phyloP scores from a whole-genome alignment of 2,329 filamentous ascomycete genomes.

The Verticillium tricorpus region DNA sequence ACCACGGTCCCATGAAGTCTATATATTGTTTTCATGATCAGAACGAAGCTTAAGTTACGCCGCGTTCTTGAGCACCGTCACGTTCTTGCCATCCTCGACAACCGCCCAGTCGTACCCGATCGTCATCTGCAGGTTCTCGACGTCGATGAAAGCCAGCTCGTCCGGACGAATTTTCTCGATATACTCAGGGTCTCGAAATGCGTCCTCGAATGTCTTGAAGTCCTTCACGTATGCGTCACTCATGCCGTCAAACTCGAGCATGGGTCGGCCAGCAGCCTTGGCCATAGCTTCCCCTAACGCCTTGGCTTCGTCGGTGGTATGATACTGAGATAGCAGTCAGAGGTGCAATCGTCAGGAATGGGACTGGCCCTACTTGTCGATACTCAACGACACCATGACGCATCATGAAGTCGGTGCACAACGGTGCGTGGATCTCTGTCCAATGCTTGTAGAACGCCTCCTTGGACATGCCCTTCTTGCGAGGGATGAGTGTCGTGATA shows the following conservation, averaged over 20 bases:
- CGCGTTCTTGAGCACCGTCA: neutral
- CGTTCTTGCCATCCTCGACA: neutral
- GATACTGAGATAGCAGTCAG: neutral
- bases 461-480: neutral
- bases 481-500: neutral
- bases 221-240: neutral
- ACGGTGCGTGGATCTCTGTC: neutral
- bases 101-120: neutral
- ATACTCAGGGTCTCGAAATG: neutral
- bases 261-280: neutral
- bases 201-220: neutral
- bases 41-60: neutral
- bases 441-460: neutral
- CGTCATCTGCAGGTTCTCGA: neutral
- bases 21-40: neutral
- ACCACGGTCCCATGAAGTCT: too few species aligned
- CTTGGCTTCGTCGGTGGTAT: neutral
- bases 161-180: neutral
- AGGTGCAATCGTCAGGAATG: neutral
- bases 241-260: neutral
- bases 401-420: neutral
- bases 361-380: neutral
- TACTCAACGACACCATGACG: neutral
- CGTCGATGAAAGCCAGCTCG: neutral
- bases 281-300: neutral